Evolutionary conservation across 371 early-diverging fungal species (phyloP), one percentile per base, ranked within the genome.

Genomic region (Mortierella sp.): DNA sequence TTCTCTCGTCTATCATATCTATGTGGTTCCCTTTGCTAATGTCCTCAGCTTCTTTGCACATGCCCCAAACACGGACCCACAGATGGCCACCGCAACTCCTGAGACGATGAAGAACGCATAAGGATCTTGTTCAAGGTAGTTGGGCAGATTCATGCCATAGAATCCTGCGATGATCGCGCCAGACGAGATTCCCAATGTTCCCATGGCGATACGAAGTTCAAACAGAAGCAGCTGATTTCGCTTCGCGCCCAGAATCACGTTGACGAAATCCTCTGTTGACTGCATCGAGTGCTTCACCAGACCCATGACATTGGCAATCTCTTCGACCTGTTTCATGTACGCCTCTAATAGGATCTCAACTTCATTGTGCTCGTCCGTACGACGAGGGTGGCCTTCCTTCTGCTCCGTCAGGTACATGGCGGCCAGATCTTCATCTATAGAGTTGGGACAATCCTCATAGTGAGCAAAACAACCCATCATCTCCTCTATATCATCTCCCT

Each of bases 101-200:
- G 87, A 80, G 17, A 91, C 85, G 6, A 85, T 48, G 9, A 78
- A 80, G 68, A 95, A 94, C 2, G 90, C 90, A 57, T 82, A 70
- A 0, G 90, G 89, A 37, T 88, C 79, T 17, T 71, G 60, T 60
- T 95, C 96, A 48, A 92, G 80, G 44, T 83, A 81, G 54, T 85
- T 92, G 40, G 80, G 74, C 62, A 96, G 67, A 71, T 96, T 96
- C 96, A 96, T 96, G 37, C 96, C 96, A 64, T 94, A 92, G 21
- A 90, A 50, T 6, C 86, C 79, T 0, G 90, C 88, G 17, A 89
- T 64, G 19, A 95, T 65, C 9, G 92, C 90, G 25, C 92, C 93
- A 22, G 83, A 81, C 17, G 88, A 88, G 39, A 93, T 81, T 0
- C 91, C 92, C 43, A 92, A 76, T 7, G 93, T 94, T 24, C 89